phyloP scores from a whole-genome alignment of 2,329 filamentous ascomycete genomes.

The Xylariaceae sp. region DNA sequence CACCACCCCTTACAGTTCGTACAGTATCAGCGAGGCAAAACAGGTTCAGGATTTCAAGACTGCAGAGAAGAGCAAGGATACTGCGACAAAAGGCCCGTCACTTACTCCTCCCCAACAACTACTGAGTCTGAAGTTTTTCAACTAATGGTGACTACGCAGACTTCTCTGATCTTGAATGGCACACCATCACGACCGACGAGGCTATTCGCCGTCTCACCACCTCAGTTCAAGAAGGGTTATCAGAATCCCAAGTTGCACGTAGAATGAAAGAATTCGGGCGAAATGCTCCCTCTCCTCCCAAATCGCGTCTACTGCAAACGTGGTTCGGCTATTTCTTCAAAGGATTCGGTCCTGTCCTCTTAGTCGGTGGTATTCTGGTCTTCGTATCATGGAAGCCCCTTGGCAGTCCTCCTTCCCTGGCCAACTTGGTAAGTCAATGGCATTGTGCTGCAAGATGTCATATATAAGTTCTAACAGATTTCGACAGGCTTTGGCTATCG shows the following conservation, averaged over 20 bases:
- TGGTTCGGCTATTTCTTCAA: conserved; percentile 70
- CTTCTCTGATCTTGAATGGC: conserved; percentile 64
- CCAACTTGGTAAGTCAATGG: conserved; percentile 49
- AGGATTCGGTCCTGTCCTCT: conserved; percentile 69
- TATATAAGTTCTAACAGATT: conserved; percentile 1
- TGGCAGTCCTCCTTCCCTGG: conserved; percentile 63
- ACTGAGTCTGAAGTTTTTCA: not conserved
- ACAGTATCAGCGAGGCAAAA: conserved; percentile 53
- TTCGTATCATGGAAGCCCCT: conserved; percentile 76
- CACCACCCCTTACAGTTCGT: conserved; percentile 36
- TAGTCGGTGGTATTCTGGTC: conserved; percentile 66
- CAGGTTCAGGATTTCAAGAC: conserved; percentile 38
- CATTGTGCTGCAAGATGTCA: not conserved
- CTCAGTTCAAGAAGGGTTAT: conserved; percentile 56
- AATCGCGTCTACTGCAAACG: conserved; percentile 55
- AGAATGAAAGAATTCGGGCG: conserved; percentile 58
- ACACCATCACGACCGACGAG: conserved; percentile 55
- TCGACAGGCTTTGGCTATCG: conserved; percentile 61
- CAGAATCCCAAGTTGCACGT: conserved; percentile 51
- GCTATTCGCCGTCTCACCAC: conserved; percentile 57
- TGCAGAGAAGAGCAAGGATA: conserved; percentile 37
- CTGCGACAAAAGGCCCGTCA: conserved; percentile 35
- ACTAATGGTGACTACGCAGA: conserved; percentile 37
- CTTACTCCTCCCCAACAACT: not conserved
- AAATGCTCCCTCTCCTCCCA: conserved; percentile 64